These are phyloP conservation scores for Pilaira anomala DNA, from an alignment of 192 early-diverging fungal genomes.

Conservation along the genomic window DNA sequence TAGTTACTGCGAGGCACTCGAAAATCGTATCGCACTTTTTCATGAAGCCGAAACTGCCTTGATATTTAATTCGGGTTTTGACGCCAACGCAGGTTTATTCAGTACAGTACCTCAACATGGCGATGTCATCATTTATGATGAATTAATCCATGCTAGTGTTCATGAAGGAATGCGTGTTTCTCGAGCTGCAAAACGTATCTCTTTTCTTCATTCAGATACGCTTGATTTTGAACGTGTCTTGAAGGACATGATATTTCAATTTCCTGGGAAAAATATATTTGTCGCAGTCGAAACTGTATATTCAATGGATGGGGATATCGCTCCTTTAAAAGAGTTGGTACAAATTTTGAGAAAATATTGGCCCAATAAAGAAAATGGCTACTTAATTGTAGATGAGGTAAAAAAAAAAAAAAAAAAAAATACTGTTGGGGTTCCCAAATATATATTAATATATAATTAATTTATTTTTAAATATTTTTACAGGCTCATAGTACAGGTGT, in stretches of 20 bases:
- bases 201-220: conserved; percentile 69
- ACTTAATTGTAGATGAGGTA: conserved; percentile 81
- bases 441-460: too few species aligned
- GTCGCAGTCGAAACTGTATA: conserved; percentile 77
- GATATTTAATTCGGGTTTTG: conserved; percentile 84
- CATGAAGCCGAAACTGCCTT: conserved; percentile 58
- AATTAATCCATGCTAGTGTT: conserved; percentile 75
- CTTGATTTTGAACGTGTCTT: conserved; percentile 42
- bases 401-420: too few species aligned
- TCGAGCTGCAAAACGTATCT: conserved; percentile 39
- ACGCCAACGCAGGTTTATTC: conserved; percentile 76
- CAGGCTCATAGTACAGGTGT: conserved; percentile 82
- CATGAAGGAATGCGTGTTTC: conserved; percentile 74
- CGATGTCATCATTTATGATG: conserved; percentile 69
- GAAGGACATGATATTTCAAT: not conserved
- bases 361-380: conserved; percentile 44
- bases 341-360: conserved; percentile 40
- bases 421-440: too few species aligned
- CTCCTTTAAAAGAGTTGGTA: conserved; percentile 65
- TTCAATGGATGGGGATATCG: conserved; percentile 81
- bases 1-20: conserved; percentile 55
- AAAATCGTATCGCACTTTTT: conserved; percentile 59
- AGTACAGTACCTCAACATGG: conserved; percentile 60
- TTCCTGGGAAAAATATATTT: conserved; percentile 52
- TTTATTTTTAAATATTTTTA: not conserved